These are phyloP conservation scores for Thielaviopsis ethacetica DNA, from an alignment of 2,329 filamentous ascomycete species.

Conservation along the genomic window DNA sequence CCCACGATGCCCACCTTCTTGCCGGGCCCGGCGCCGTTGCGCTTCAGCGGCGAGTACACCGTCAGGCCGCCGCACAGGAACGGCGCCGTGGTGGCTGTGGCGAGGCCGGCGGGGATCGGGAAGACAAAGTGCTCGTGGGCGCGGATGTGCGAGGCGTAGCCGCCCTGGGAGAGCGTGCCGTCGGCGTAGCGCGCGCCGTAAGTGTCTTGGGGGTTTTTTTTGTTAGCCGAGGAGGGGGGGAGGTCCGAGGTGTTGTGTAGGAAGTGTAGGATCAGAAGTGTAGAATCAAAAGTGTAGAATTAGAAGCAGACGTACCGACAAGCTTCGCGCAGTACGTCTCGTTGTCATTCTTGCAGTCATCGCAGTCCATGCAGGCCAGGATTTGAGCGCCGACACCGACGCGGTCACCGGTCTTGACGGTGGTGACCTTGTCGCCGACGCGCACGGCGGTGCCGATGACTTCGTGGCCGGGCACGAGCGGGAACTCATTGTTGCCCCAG, in stretches of 20 bases:
- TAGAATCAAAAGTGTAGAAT: no score
- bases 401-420: conserved; percentile 42
- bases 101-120: conserved; percentile 56
- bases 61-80: conserved; percentile 76
- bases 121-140: conserved; percentile 61
- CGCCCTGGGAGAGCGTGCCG: conserved; percentile 46
- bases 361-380: conserved; percentile 47
- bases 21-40: conserved; percentile 55
- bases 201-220: conserved; percentile 26
- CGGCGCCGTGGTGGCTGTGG: conserved; percentile 45
- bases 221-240: no score
- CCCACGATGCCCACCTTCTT: conserved; percentile 60
- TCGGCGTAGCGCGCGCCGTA: conserved; percentile 41
- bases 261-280: no score
- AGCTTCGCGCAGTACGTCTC: conserved; percentile 52
- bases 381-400: conserved; percentile 56
- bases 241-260: no score
- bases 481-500: conserved; percentile 41
- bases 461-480: conserved; percentile 46
- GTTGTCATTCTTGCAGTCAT: conserved; percentile 47
- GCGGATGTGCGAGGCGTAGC: conserved; percentile 48
- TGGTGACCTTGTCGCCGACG: conserved; percentile 45
- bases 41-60: conserved; percentile 56
- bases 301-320: conserved; percentile 40
- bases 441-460: conserved; percentile 48